These are phyloP conservation scores for Coniella lustricola DNA, from an alignment of 2,329 filamentous ascomycete species.

Conservation along the genomic window DNA sequence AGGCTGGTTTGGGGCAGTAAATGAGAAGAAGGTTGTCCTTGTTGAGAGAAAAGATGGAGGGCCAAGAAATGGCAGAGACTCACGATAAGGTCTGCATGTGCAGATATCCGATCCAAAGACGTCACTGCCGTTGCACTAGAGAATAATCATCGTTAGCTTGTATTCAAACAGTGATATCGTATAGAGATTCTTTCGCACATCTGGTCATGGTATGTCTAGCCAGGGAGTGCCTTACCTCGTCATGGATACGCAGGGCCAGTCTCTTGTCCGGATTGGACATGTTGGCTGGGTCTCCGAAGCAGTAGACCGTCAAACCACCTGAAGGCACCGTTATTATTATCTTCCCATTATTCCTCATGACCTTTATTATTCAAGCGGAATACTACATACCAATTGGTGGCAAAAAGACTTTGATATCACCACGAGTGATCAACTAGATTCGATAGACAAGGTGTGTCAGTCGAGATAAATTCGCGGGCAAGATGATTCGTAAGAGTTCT, in stretches of 20 bases:
- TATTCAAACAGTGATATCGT: too few species aligned
- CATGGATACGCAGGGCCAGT: slow-evolving; percentile 75
- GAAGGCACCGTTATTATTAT: slow-evolving; percentile 15
- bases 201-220: not conserved
- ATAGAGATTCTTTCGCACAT: too few species aligned
- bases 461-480: slow-evolving; percentile 18
- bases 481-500: not conserved
- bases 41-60: too few species aligned
- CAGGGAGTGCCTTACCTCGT: slow-evolving; percentile 40
- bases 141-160: not conserved
- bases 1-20: not conserved
- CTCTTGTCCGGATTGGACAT: slow-evolving; percentile 80
- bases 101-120: slow-evolving; percentile 98
- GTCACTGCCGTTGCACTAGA: slow-evolving; percentile 84
- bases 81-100: slow-evolving; percentile 80
- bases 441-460: not conserved
- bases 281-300: slow-evolving; percentile 89
- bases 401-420: slow-evolving; percentile 91
- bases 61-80: not conserved
- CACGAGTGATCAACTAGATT: slow-evolving; percentile 71
- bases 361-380: too few species aligned
- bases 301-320: slow-evolving; percentile 90
- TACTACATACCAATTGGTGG: slow-evolving; percentile 68
- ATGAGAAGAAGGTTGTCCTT: not conserved
- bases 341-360: not conserved